Evolutionary conservation across 2,329 filamentous ascomycete genomes (phyloP).

Genomic region (Trichoderma sp.): DNA sequence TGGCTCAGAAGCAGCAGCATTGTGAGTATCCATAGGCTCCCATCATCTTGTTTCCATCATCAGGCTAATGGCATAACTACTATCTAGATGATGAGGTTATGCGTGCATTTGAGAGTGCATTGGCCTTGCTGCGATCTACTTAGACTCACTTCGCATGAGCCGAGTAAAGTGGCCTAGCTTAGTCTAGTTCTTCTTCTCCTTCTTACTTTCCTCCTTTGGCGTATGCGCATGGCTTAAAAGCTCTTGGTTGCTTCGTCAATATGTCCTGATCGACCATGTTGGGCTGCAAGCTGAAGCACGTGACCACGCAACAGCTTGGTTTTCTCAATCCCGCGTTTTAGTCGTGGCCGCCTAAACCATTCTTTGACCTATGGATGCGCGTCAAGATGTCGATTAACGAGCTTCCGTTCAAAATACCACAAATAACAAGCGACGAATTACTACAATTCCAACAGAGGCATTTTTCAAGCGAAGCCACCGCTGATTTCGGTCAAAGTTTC

Average conservation of each 20-base stretch:
- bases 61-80: constrained; percentile 22
- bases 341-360: background rate
- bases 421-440: constrained; percentile 49
- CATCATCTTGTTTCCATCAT: background rate
- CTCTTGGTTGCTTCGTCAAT: background rate
- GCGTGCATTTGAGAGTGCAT: constrained; percentile 60
- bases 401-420: constrained; percentile 24
- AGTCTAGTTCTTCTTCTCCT: background rate
- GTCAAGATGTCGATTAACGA: constrained; percentile 1
- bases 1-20: constrained; percentile 75
- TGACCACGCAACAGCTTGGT: background rate
- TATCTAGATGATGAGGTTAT: constrained; percentile 53
- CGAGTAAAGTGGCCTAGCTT: background rate
- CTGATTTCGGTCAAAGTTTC: constrained; percentile 49
- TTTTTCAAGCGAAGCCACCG: constrained; percentile 50
- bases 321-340: background rate
- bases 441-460: constrained; percentile 58
- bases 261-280: background rate
- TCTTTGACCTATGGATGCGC: background rate
- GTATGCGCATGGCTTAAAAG: background rate
- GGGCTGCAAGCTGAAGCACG: background rate
- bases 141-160: constrained; percentile 21
- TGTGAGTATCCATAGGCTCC: constrained; percentile 54
- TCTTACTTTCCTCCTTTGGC: background rate
- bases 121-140: constrained; percentile 50